Evolutionary conservation across 2,329 filamentous ascomycete species (phyloP), one percentile per base, ranked within the genome.

Genomic region (Botrytis medusae): DNA sequence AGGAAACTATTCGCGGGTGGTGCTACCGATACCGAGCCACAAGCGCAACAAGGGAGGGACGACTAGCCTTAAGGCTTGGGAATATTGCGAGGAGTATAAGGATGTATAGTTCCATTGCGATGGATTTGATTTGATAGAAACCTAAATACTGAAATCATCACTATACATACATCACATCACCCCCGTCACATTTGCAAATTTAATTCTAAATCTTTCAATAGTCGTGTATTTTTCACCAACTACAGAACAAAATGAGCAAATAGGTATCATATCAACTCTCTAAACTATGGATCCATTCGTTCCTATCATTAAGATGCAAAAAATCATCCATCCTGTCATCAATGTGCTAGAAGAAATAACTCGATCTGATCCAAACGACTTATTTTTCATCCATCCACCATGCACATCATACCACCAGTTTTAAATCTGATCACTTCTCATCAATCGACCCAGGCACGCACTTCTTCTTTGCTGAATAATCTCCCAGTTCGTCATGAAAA

Each of bases 221-320:
- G 25, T 54, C 48, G n/a, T 59, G 57, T 59, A n/a, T 25, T 32
- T 32, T 42, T 68, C 48, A 68, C 64, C 4, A 54, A 42, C 34
- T 42, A 68, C 48, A 40, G 8, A 42, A 48, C 46, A 65, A 65
- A 65, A 25, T 34, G 32, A 54, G 46, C 64, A 68, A 68, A 54
- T 68, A 68, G 64, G 64, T 68, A 68, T 68, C 64, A 25, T 54
- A 54, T 68, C 64, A 48, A 68, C 64, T 68, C 46, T 68, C 64
- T 54, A 68, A 57, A 68, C 48, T 57, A 68, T 68, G 16, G 25
- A 57, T 42, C 48, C 48, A 68, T 57, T 57, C 65, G 29, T 68
- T 54, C 65, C 34, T 42, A 57, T 68, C 65, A 65, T 65, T 16
- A 25, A 54, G 48, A 68, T 42, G 34, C 5, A 40, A 54, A 54